Conservation (phyloP, 306 rosid genomes). For the Dalbergia cultrata region DNA sequence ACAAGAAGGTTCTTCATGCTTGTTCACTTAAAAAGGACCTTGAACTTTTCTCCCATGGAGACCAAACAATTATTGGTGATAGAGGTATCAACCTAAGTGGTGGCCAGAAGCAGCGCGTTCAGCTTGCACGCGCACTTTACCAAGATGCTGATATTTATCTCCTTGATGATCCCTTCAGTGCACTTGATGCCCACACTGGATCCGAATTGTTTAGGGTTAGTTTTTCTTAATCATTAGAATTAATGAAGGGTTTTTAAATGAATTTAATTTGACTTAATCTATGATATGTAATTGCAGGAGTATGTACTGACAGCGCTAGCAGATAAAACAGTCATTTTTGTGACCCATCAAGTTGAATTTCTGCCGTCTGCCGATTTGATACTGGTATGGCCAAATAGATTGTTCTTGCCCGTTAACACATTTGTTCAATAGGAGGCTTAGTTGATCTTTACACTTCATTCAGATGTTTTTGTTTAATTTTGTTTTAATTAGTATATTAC, state of each 20-base stretch:
- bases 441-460: conserved; percentile 23
- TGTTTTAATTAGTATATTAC: conserved; percentile 7
- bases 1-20: conserved; percentile 86
- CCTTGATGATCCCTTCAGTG: conserved; percentile 94
- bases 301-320: conserved; percentile 78
- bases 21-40: conserved; percentile 91
- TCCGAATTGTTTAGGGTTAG: conserved; percentile 82
- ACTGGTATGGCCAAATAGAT: conserved; percentile 45
- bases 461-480: conserved; percentile 1
- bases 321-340: conserved; percentile 81
- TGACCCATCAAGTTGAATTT: conserved; percentile 95
- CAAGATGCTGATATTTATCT: conserved; percentile 93
- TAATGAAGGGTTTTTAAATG: neutral
- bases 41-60: conserved; percentile 90
- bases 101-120: conserved; percentile 97
- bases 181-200: conserved; percentile 96
- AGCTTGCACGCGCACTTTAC: conserved; percentile 96
- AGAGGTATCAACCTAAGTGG: conserved; percentile 96
- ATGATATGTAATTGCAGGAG: conserved; percentile 65
- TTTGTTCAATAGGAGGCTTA: neutral
- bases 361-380: conserved; percentile 85
- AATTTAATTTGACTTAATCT: conserved; percentile 39
- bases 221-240: neutral
- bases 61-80: conserved; percentile 94
- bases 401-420: conserved; percentile 7